These are phyloP conservation scores for Xylaria venustula DNA, from an alignment of 495 filamentous ascomycete species.

Conservation along the genomic window DNA sequence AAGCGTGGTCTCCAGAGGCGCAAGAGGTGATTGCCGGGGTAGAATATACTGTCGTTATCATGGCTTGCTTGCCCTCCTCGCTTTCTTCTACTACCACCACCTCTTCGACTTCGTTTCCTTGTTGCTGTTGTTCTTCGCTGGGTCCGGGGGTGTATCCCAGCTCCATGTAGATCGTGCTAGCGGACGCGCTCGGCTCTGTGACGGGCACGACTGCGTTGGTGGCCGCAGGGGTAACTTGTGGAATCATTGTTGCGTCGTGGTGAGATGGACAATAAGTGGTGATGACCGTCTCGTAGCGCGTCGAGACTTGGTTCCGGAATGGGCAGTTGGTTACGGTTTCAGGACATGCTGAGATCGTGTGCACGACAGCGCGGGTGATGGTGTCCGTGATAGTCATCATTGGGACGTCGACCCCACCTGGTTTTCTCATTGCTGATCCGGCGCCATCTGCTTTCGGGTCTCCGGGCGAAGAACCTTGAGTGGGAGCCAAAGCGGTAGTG, in stretches of 20 bases:
- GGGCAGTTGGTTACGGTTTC: not conserved
- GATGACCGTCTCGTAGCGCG: constrained; percentile 14
- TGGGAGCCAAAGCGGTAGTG: too few relatives aligned
- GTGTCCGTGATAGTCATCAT: constrained; percentile 18
- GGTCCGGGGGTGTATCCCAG: not conserved
- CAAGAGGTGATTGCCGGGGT: constrained; percentile 4
- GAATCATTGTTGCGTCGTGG: not conserved
- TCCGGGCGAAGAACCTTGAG: not conserved
- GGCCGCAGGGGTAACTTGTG: not conserved
- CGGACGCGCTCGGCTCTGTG: not conserved
- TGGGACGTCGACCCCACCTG: not conserved
- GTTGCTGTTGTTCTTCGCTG: not conserved
- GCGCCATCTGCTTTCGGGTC: not conserved
- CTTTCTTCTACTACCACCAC: not conserved
- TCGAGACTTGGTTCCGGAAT: not conserved
- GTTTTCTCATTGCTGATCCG: not conserved
- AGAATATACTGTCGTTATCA: constrained; percentile 4
- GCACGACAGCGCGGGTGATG: constrained; percentile 13
- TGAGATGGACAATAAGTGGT: constrained; percentile 20
- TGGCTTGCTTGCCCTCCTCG: not conserved
- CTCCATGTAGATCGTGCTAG: not conserved
- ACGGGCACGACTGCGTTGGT: not conserved
- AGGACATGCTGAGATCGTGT: constrained; percentile 10
- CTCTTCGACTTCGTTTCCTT: not conserved
- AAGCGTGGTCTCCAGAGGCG: constrained; percentile 1